phyloP scores from a whole-genome alignment of 352 stramenopile genomes.

The Stramenopiles sp. region DNA sequence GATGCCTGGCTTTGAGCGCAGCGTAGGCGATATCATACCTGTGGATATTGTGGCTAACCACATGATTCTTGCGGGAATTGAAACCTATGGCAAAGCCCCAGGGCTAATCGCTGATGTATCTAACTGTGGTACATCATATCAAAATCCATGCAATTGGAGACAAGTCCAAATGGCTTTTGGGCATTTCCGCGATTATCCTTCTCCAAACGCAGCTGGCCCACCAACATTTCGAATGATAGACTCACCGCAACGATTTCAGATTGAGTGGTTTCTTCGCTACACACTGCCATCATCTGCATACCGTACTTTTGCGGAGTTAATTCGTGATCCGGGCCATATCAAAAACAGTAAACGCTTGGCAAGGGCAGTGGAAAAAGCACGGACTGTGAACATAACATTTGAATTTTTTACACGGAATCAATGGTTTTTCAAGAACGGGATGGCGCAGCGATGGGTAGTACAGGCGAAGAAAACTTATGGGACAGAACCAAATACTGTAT shows the following conservation, averaged over 20 bases:
- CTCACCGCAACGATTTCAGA: constrained; percentile 49
- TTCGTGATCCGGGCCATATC: constrained; percentile 37
- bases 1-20: constrained; percentile 45
- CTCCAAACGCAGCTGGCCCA: constrained; percentile 13
- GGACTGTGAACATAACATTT: constrained; percentile 25
- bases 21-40: constrained; percentile 52
- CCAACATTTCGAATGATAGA: constrained; percentile 37
- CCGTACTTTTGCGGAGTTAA: constrained; percentile 43
- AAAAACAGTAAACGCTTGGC: constrained; percentile 25
- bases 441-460: constrained; percentile 5
- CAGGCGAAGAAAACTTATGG: background rate
- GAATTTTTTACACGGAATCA: constrained; percentile 62
- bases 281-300: constrained; percentile 51
- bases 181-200: constrained; percentile 7
- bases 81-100: constrained; percentile 17
- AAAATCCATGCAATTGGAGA: constrained; percentile 12
- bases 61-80: constrained; percentile 32
- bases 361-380: background rate
- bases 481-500: background rate
- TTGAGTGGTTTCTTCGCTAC: constrained; percentile 48
- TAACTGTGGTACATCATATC: background rate
- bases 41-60: constrained; percentile 52
- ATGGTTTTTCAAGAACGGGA: constrained; percentile 46
- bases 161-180: constrained; percentile 2
- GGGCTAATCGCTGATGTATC: background rate